Evolutionary conservation across 1,284 basidiomycete species (phyloP), one percentile per base, ranked within the genome.

Genomic region (Volvariella volvacea): DNA sequence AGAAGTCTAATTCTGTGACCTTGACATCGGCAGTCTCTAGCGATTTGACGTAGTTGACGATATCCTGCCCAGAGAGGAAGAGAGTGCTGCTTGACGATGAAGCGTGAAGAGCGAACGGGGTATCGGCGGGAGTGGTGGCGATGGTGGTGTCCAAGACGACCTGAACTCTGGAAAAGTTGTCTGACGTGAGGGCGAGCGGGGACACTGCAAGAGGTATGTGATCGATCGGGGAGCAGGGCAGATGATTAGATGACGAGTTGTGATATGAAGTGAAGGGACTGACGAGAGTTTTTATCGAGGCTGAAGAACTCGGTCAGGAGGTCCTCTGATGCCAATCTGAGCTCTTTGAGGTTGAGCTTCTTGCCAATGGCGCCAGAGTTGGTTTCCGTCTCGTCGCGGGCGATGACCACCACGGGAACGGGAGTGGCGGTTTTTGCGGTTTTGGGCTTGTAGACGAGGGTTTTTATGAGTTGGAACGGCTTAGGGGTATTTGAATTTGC

Each of bases 371-470:
- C 76, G 2, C 68, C 74, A 0, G 89, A 85, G 58, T 70, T 80
- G 15, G 88, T 88, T 59, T 93, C 87, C 14, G 90, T 90, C 33
- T 78, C 73, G 56, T 95, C 91, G 55, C 81, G 74, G 6, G 91
- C 89, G 58, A 97, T 77, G 48, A 95, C 83, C 43, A 97, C 78
- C 43, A 96, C 81, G 4, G 92, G 93, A 45, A 90, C 77, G 1
- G 91, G 82, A 20, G 78, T 80, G 4, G 88, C 91, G 0, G 78
- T 77, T 67, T 96, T 96, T 40, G 92, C 87, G 1, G 92, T 92
- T 66, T 92, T 92, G 30, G 90, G 89, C 59, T 92, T 92, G 78
- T 88, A 92, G 44, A 92, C 85, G 53, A 92, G 78, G 28, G 83
- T 88, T 65, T 92, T 92, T 61, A 85, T 74, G 52, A 88, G 70